These are phyloP conservation scores for Triglochin maritima DNA, from an alignment of 106 monocot species.

Conservation along the genomic window DNA sequence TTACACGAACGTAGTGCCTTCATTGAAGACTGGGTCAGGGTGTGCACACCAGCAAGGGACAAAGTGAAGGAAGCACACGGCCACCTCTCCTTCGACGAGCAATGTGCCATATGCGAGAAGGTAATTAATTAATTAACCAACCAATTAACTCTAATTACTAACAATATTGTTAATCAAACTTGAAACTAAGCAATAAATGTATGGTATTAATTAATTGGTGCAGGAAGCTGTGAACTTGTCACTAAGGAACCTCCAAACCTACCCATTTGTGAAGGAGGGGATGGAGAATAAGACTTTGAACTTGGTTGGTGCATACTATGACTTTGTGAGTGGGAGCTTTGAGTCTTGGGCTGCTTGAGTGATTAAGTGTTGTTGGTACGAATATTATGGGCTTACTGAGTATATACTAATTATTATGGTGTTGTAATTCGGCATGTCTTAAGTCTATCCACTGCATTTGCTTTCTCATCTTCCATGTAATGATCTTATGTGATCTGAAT, in stretches of 20 bases:
- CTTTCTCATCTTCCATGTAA: too few species aligned
- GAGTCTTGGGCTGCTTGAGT: constrained; percentile 7
- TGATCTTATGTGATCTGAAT: background rate
- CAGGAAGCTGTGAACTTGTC: constrained; percentile 26
- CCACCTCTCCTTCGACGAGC: constrained; percentile 37
- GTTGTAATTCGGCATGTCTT: too few species aligned
- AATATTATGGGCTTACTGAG: too few species aligned
- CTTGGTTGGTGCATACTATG: constrained; percentile 14
- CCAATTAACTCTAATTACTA: too few species aligned
- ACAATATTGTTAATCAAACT: too few species aligned
- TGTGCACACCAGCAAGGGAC: constrained; percentile 45
- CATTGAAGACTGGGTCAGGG: constrained; percentile 81
- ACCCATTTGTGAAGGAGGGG: constrained; percentile 26
- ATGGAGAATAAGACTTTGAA: constrained; percentile 17
- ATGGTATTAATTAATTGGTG: background rate
- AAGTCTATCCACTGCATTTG: too few species aligned
- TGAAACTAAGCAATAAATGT: background rate
- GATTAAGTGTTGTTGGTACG: too few species aligned
- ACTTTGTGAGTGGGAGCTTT: constrained; percentile 23
- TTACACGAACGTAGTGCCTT: constrained; percentile 30
- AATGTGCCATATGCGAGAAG: constrained; percentile 70
- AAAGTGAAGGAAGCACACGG: constrained; percentile 22
- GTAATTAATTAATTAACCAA: constrained; percentile 9
- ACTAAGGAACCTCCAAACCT: constrained; percentile 21
- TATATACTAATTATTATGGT: too few species aligned